Evolutionary conservation across 805 yeast species (phyloP), one percentile per base, ranked within the genome.

Genomic region (Wickerhamomyces queroliae): DNA sequence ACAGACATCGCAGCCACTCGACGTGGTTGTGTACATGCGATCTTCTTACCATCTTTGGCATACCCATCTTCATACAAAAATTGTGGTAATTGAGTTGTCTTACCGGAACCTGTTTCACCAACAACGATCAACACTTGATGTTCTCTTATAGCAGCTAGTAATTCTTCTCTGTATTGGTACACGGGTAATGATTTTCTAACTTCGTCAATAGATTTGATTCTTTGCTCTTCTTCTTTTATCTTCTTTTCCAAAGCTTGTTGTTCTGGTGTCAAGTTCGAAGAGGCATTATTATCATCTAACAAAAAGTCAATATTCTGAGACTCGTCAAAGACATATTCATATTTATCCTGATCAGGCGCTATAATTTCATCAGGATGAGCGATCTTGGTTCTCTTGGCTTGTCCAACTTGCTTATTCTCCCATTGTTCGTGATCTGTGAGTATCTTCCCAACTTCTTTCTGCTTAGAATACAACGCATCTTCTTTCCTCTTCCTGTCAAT

Each of bases 1-100:
- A 89, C 95, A 35, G 87, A 81, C 38, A 79, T 83, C 1, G 98
- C 98, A 0, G 98, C 98, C 8, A 91, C 97, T 53, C 98, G 70
- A 52, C 98, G 74, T 0, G 98, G 98, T 59, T 90, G 97, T 0
- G 97, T 90, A 51, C 95, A 87, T 1, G 89, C 96, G 5, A 90
- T 70, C 45, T 66, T 77, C 28, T 85, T 66, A 1, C 76, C 74
- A 27, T 62, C 58, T 27, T 67, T 52, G 2, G 89, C 72, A 50
- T 80, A 88, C 0, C 96, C 95, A 18, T 83, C 90, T 51, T 89
- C 95, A 42, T 77, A 75, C 11, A 90, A 63, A 53, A 80, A 90
- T 53, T 90, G 97, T 0, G 97, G 96, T 9, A 90, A 58, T 58
- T 90, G 97, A 0, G 97, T 90, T 0, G 97, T 90, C 54, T 90